Percentiles rank a stretch among this genome's conserved stretches.
Evolutionary conservation across 1,284 basidiomycete genomes (phyloP).

Genomic region (Meripilus lineatus): DNA sequence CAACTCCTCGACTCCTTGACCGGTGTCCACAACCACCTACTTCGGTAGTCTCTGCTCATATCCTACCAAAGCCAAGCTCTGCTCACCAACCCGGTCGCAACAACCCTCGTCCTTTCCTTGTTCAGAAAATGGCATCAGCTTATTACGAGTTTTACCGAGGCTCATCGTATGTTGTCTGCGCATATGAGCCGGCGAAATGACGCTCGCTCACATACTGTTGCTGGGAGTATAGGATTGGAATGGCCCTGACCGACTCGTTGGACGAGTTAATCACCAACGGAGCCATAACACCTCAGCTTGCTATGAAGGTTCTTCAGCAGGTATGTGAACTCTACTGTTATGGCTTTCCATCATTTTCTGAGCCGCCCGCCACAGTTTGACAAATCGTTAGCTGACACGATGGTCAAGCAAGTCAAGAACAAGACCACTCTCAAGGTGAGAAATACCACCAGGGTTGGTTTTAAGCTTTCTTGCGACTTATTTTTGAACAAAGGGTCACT

Average conservation of each 20-base stretch:
- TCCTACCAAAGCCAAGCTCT: not conserved
- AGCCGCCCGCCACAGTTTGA: constrained; percentile 67
- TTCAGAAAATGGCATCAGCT: constrained; percentile 58
- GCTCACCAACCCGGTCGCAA: constrained; percentile 6
- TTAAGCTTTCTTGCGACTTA: not conserved
- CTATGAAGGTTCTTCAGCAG: constrained; percentile 96
- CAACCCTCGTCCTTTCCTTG: constrained; percentile 10
- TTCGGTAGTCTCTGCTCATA: constrained; percentile 1
- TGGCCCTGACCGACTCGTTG: constrained; percentile 97
- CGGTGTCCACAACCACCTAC: constrained; percentile 16
- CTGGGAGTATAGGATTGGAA: constrained; percentile 73
- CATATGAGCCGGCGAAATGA: not conserved
- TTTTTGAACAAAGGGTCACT: constrained; percentile 64
- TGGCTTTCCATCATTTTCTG: constrained; percentile 1
- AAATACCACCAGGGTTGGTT: constrained; percentile 9
- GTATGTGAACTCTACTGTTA: constrained; percentile 39
- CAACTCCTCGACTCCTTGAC: constrained; percentile 17
- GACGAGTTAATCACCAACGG: constrained; percentile 98
- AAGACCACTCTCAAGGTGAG: constrained; percentile 88
- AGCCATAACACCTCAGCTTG: constrained; percentile 94
- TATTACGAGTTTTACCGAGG: constrained; percentile 92
- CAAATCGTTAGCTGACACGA: constrained; percentile 86
- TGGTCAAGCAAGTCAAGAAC: constrained; percentile 87
- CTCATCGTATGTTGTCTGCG: constrained; percentile 64
- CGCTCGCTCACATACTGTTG: not conserved